Evolutionary conservation across 805 yeast species (phyloP), one percentile per base, ranked within the genome.

Genomic region (Teunomyces barrocoloradensis): DNA sequence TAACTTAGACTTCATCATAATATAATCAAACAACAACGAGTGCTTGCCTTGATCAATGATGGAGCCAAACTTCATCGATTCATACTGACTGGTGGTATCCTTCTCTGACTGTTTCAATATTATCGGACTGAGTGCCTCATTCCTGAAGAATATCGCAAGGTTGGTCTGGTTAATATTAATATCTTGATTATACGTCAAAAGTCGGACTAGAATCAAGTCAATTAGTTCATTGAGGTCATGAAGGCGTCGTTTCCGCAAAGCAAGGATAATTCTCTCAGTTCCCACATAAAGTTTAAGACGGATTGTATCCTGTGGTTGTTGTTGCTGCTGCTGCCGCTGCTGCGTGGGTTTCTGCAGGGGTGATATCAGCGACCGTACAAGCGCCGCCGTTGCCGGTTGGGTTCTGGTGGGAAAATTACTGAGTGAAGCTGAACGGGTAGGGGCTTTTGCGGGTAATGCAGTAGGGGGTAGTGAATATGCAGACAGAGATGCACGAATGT

Each of bases 11-110:
- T 57, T 58, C 21, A 48, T 42, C 47, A 46, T 49, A 18, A 64
- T 48, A 42, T 63, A 63, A 43, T 63, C 67, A 53, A 57, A 47
- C 23, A 58, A 44, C 23, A 59, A 45, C 4, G 49, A 55, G 15
- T 53, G 47, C 27, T 47, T 49, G 18, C 41, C 45, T n/a, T 44
- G 30, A 17, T 42, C 42, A 4, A 43, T 48, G 5, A 47, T 27
- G 11, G 35, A 10, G 21, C 13, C 12, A 28, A 27, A 36, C 36
- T 35, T 36, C 39, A 32, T 39, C 13, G 25, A 30, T 9, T 43
- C 30, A n/a, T 20, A 25, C n/a, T 47, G 29, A 9, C 12, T 32
- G 13, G 41, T 36, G 11, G 32, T 28, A 6, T 42, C 53, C 12
- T 40, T 38, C 4, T 45, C 44, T 4, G 53, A 36, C 18, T 49